Evolutionary conservation across 2,329 filamentous ascomycete species (phyloP), one percentile per base, ranked within the genome.

Genomic region (Phyllosticta ampelicida): DNA sequence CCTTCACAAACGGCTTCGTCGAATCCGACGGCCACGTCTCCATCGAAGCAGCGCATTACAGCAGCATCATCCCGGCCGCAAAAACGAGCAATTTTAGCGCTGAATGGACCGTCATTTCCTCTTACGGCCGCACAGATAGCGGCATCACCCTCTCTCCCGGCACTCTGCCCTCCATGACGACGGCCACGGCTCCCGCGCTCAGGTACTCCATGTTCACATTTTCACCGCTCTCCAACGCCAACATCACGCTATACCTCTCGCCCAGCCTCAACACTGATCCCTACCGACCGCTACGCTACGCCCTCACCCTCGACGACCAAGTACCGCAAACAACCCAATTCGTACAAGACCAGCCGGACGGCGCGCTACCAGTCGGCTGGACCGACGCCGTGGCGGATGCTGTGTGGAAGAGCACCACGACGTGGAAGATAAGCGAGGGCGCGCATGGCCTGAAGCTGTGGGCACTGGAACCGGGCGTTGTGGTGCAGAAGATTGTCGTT

Each of bases 201-300:
- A 68, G 71, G 62, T 73, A 72, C 62, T 67, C 69, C 61, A 70
- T 73, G 56, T 62, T 68, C 30, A 70, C 71, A 26, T 72, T 72
- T 60, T 69, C 69, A 1, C 61, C 66, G 6, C 48, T 28, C 3
- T 65, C 68, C 2, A 30, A 62, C 6, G 60, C 66, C 8, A 73
- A 70, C 26, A 62, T 76, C 1, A 74, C 72, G 0, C 65, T 77
- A 20, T 72, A 74, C 30, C 71, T 77, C 19, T 72, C 71, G 1
- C 70, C 73, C 2, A 71, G 75, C 0, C 71, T 81, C 4, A 81
- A 83, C 63, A 74, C 77, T 5, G 75, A 80, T 58, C 79, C 80
- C 0, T 68, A 71, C 20, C 70, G 73, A 1, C 75, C 73, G 2
- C 77, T 83, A 65, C 72, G 71, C 5, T 82, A 79, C 61, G 76